These are phyloP conservation scores for Globisporangium cystogenes DNA, from an alignment of 352 stramenopile species.

Conservation along the genomic window DNA sequence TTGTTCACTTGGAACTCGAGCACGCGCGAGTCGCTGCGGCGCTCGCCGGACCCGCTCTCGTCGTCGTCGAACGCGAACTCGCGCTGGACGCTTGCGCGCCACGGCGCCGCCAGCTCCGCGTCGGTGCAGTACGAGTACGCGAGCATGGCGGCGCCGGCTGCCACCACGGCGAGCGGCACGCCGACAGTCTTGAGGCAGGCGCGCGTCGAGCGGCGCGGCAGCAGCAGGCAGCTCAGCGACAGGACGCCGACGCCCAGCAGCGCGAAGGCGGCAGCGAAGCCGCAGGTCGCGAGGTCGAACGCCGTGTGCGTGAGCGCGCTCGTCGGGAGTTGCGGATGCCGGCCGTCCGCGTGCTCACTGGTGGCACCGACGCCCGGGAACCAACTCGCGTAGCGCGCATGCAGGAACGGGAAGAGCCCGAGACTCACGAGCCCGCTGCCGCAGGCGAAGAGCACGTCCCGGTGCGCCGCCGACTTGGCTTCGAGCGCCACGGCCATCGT, in stretches of 20 bases:
- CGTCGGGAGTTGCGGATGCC: neutral
- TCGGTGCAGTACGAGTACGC: conserved; percentile 5
- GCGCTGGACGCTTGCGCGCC: neutral
- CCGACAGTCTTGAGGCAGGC: conserved; percentile 14
- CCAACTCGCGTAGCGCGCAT: conserved; percentile 2
- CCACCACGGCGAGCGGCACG: conserved; percentile 7
- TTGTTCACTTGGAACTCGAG: conserved; percentile 17
- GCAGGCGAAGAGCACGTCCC: conserved; percentile 24
- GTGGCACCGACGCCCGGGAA: neutral
- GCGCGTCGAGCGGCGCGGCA: conserved; percentile 7
- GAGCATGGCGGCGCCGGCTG: conserved; percentile 11
- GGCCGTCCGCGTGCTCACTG: neutral
- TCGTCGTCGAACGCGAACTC: conserved; percentile 1
- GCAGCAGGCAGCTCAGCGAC: conserved; percentile 18
- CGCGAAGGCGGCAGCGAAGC: conserved; percentile 13
- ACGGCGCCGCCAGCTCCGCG: neutral
- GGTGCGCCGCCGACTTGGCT: conserved; percentile 10
- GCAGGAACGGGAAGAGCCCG: conserved; percentile 22
- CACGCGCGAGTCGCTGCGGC: neutral
- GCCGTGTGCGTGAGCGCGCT: conserved; percentile 6
- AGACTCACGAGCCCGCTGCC: conserved; percentile 23
- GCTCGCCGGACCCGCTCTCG: neutral
- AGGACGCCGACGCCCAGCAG: conserved; percentile 14
- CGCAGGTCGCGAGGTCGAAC: conserved; percentile 15
- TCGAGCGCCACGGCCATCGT: neutral